Evolutionary conservation across 768 basidiomycete species (phyloP).

Genomic region (Boletus patriciae): DNA sequence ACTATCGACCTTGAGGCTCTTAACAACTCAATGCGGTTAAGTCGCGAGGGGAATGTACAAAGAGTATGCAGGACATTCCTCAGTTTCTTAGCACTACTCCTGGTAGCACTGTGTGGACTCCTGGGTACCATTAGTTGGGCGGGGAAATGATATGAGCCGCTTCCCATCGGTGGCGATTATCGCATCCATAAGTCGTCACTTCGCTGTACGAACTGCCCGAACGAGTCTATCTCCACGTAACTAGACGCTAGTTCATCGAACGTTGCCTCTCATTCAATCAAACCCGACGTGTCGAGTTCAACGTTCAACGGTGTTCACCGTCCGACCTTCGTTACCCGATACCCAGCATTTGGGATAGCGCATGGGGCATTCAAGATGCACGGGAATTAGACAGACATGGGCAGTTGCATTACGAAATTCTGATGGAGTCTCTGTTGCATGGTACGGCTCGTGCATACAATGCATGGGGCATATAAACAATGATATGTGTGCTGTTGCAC

Average conservation of each 20-base stretch:
- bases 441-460: slow-evolving; percentile 18
- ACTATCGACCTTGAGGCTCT: slow-evolving; percentile 25
- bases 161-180: not conserved
- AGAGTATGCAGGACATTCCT: slow-evolving; percentile 17
- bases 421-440: slow-evolving; percentile 15
- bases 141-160: slow-evolving; percentile 13
- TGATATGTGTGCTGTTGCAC: slow-evolving; percentile 10
- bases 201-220: not conserved
- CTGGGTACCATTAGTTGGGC: slow-evolving; percentile 20
- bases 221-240: not conserved
- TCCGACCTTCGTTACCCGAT: not conserved
- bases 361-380: not conserved
- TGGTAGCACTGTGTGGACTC: slow-evolving; percentile 24
- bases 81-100: slow-evolving; percentile 18
- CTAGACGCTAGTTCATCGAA: not conserved
- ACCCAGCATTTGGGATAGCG: not conserved
- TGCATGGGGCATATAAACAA: slow-evolving; percentile 22
- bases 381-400: not conserved
- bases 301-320: not conserved
- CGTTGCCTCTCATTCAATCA: not conserved
- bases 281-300: not conserved
- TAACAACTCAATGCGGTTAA: not conserved
- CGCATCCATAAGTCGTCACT: not conserved
- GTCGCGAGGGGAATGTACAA: slow-evolving; percentile 13
- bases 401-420: not conserved